Evolutionary conservation across 192 early-diverging fungal genomes (phyloP), one percentile per base, ranked within the genome.

Genomic region (Fimicolochytrium jonesii): DNA sequence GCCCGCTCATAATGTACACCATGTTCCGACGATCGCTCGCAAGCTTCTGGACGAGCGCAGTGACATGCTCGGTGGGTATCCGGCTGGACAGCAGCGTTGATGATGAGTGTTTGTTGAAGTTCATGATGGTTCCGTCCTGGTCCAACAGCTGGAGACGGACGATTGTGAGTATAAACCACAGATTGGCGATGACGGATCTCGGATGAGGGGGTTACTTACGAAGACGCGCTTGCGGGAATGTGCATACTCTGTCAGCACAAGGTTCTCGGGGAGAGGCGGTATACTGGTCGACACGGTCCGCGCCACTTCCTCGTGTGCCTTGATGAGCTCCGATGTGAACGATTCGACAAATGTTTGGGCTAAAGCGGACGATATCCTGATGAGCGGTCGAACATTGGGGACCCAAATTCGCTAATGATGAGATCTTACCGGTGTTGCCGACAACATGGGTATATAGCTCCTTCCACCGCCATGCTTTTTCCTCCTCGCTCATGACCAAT

Each of bases 1-100:
- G 56, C 7, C 76, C 68, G 62, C 67, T 70, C 69, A 81, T 77
- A 20, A 81, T 34, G 48, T 78, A 81, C 0, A 81, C 76, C 41
- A 63, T 51, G 46, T 79, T 81, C 20, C 49, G 37, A 6, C 57
- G 67, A 42, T 79, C 71, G n/a, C 26, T 47, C 22, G 72, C 61
- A 0, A 81, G 47, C 3, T 42, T 10, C 3, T 33, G 26, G 17
- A 79, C 39, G 6, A 78, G 29, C 6, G 54, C 25, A 13, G 64
- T 41, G 7, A 76, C 66, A 7, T 37, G 20, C 29, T 25, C n/a
- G 7, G 46, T 44, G 5, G 61, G 71, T 49, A 59, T 66, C 42
- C 59, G 42, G 32, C 39, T 59, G 22, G 52, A 54, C 17, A 67
- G 49, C 33, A 63, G 50, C 18, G 46, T 69, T 31, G 52, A 52